These are phyloP conservation scores for Alternaria angustiovoidea DNA, from an alignment of 2,329 filamentous ascomycete species.

Conservation along the genomic window DNA sequence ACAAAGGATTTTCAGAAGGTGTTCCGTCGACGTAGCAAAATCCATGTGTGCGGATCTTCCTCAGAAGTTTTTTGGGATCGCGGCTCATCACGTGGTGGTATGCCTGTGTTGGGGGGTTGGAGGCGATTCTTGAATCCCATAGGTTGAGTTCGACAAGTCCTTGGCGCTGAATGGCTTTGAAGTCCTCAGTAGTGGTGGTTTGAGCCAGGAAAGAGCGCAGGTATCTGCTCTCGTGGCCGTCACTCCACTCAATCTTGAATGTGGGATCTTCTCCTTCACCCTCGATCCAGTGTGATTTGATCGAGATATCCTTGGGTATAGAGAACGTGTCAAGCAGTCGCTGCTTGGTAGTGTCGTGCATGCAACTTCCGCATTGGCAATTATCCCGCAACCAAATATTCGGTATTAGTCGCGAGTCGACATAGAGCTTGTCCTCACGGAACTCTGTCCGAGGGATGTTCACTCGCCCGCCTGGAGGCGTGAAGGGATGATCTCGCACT, in stretches of 20 bases:
- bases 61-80: slow-evolving; percentile 60
- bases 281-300: slow-evolving; percentile 25
- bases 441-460: not conserved
- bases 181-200: slow-evolving; percentile 51
- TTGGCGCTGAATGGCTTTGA: slow-evolving; percentile 44
- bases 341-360: slow-evolving; percentile 75
- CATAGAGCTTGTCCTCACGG: slow-evolving; percentile 11
- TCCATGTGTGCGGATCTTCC: slow-evolving; percentile 71
- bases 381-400: slow-evolving; percentile 66
- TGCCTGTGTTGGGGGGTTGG: slow-evolving; percentile 60
- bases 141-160: slow-evolving; percentile 44
- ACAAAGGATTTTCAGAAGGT: slow-evolving; percentile 58
- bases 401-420: slow-evolving; percentile 10
- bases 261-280: slow-evolving; percentile 8
- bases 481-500: not conserved
- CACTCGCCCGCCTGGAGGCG: too few relatives aligned
- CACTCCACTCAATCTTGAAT: slow-evolving; percentile 52
- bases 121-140: slow-evolving; percentile 45
- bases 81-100: slow-evolving; percentile 32
- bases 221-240: slow-evolving; percentile 74
- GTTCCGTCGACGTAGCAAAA: slow-evolving; percentile 79
- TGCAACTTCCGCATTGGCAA: slow-evolving; percentile 72
- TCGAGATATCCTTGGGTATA: slow-evolving; percentile 41
- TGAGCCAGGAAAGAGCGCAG: slow-evolving; percentile 65
- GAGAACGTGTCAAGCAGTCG: slow-evolving; percentile 73